Evolutionary conservation across 805 yeast genomes (phyloP).

Genomic region (Saturnispora quitensis): DNA sequence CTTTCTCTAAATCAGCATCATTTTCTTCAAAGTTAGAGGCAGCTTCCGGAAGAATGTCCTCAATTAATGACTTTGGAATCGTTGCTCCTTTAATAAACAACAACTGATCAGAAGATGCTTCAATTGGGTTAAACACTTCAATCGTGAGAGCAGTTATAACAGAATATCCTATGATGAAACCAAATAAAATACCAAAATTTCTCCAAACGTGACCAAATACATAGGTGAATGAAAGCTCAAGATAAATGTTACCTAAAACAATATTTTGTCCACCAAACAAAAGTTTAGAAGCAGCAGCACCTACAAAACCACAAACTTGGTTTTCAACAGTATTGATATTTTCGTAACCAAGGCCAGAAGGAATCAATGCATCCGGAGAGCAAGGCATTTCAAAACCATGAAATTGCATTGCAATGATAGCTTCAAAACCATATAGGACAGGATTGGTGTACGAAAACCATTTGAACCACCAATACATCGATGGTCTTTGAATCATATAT

Average conservation of each 20-base stretch:
- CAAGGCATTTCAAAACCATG: conserved; percentile 45
- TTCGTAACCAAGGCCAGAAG: conserved; percentile 47
- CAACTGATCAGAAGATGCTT: conserved; percentile 27
- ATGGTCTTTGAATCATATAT: conserved; percentile 48
- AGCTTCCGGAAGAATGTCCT: conserved; percentile 18
- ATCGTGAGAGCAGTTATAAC: conserved; percentile 21
- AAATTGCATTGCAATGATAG: conserved; percentile 50
- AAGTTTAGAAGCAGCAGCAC: conserved; percentile 30
- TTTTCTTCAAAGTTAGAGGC: background rate
- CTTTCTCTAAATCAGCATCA: conserved; percentile 12
- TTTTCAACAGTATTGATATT: conserved; percentile 27
- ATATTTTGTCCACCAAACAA: conserved; percentile 21
- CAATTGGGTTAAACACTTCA: conserved; percentile 24
- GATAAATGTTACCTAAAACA: conserved; percentile 46
- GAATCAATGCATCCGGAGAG: conserved; percentile 34
- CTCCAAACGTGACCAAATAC: conserved; percentile 63
- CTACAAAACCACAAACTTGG: conserved; percentile 43
- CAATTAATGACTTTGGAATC: conserved; percentile 21
- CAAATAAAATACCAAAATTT: conserved; percentile 51
- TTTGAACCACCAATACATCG: conserved; percentile 55
- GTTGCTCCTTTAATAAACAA: conserved; percentile 22
- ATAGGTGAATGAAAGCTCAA: conserved; percentile 40
- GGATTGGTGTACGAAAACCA: conserved; percentile 47
- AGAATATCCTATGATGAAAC: conserved; percentile 34
- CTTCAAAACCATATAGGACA: conserved; percentile 39